Evolutionary conservation across 257 asterid genomes (phyloP).

Genomic region (Jasminum sambac): DNA sequence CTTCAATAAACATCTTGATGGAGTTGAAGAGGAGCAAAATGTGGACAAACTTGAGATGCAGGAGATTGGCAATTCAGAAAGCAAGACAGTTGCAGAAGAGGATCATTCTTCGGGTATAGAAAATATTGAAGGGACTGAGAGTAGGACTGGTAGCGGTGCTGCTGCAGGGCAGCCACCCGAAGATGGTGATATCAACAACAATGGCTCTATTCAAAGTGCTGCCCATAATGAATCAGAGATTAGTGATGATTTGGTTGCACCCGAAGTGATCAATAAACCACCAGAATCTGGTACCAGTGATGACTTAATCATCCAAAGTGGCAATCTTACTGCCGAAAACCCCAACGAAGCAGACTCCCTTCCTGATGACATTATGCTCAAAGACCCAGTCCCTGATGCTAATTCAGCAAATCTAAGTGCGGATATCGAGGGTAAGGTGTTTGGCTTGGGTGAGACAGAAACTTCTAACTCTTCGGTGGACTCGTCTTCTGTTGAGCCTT

Average conservation of each 20-base stretch:
- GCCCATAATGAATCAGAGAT: slow-evolving; percentile 37
- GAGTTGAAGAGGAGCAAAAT: slow-evolving; percentile 36
- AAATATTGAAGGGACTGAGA: slow-evolving; percentile 44
- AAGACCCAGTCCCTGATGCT: slow-evolving; percentile 38
- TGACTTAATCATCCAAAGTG: slow-evolving; percentile 44
- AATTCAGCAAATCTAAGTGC: slow-evolving; percentile 31
- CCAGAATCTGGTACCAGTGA: slow-evolving; percentile 37
- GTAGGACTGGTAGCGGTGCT: slow-evolving; percentile 37
- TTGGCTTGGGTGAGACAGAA: slow-evolving; percentile 37
- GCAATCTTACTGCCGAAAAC: slow-evolving; percentile 35
- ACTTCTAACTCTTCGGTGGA: slow-evolving; percentile 28
- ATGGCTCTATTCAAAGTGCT: slow-evolving; percentile 32
- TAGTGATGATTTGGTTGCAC: slow-evolving; percentile 41
- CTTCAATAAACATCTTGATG: slow-evolving; percentile 42
- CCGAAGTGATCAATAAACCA: slow-evolving; percentile 42
- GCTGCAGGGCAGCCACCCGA: slow-evolving; percentile 39
- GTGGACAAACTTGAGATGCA: slow-evolving; percentile 43
- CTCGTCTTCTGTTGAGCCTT: slow-evolving; percentile 45
- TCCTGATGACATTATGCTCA: slow-evolving; percentile 28
- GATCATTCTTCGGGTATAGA: slow-evolving; percentile 39
- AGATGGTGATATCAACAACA: slow-evolving; percentile 31
- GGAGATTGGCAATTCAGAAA: slow-evolving; percentile 41
- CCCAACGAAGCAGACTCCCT: slow-evolving; percentile 40
- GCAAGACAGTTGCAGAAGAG: slow-evolving; percentile 38
- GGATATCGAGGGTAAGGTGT: slow-evolving; percentile 34